Evolutionary conservation across 139 green algal species (phyloP), one percentile per base, ranked within the genome.

Genomic region (Chlorokybus atmophyticus): DNA sequence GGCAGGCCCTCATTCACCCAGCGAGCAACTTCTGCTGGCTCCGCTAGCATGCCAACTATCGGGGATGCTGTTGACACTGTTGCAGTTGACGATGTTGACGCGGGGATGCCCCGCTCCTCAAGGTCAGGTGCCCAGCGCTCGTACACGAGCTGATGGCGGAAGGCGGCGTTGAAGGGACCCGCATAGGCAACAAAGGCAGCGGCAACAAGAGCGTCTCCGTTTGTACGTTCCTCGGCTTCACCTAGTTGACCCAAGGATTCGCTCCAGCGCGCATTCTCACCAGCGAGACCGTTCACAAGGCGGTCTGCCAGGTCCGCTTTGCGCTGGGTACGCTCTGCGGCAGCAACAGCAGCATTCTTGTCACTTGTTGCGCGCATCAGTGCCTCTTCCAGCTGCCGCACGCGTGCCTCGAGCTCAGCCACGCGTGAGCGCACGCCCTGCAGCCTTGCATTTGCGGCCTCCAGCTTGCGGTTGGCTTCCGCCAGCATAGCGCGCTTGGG

Each of bases 311-410:
- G 69, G 59, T 74, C 62, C 1, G 81, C 86, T 71, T 94, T 94
- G 53, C 57, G 75, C 28, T 60, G 62, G 3, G 86, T 94, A 42
- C 79, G 79, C 29, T 94, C 86, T 8, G 85, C 86, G 70, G 85
- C 69, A 17, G 56, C 56, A 10, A 60, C n/a, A 23, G 56, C 56
- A 6, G 19, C n/a, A 57, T 90, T 93, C 79, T 94, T 94, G 67
- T 93, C 85, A 35, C 82, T 75, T 2, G 85, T 93, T 3, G 86
- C 86, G 62, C 82, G 80, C 79, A 88, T 85, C 4, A 94, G 75
- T 29, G 55, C 68, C 30, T 77, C 76, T 69, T 94, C 84, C 48
- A 94, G 75, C 32, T 58, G 55, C 0, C 74, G 75, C 50, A 95
- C 84, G 2, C 76, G 59, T 49, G 83, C 84, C 31, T 86, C 72